A percentile compares a stretch with the other conserved stretches of the same genome.
Conservation (phyloP, 1,139 yeast species). For the Yamadazyma buinensis region DNA sequence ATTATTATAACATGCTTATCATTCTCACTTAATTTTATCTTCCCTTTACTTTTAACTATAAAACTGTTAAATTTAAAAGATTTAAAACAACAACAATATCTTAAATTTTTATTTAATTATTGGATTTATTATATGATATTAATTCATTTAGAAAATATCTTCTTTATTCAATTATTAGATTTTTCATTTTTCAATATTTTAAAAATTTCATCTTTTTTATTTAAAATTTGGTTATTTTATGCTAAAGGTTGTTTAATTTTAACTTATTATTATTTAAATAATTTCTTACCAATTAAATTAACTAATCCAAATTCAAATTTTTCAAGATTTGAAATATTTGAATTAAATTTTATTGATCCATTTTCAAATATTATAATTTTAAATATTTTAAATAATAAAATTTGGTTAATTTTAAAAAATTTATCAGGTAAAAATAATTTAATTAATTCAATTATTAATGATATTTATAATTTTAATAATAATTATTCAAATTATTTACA, state of each 20-base stretch:
- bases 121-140: constrained; percentile 24
- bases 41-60: constrained; percentile 16
- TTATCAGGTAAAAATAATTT: constrained; percentile 11
- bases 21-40: constrained; percentile 10
- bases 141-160: constrained; percentile 11
- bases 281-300: constrained; percentile 4
- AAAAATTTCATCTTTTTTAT: constrained; percentile 9
- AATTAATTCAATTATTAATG: constrained; percentile 7
- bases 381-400: constrained; percentile 5
- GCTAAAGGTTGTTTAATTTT: constrained; percentile 24
- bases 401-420: constrained; percentile 4
- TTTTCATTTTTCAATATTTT: constrained; percentile 10
- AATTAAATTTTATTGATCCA: constrained; percentile 16
- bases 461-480: constrained; percentile 7
- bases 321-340: constrained; percentile 13
- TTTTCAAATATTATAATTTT: constrained; percentile 8
- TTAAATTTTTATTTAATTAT: constrained; percentile 21
- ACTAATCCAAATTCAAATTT: background rate
- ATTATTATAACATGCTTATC: constrained; percentile 5
- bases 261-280: constrained; percentile 13
- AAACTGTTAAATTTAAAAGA: constrained; percentile 14
- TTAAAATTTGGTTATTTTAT: constrained; percentile 26
- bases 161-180: constrained; percentile 11
- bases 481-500: constrained; percentile 6
- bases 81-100: constrained; percentile 9